Conservation (phyloP, 139 green algal species). For the Pseudopediastrum boryanum region DNA sequence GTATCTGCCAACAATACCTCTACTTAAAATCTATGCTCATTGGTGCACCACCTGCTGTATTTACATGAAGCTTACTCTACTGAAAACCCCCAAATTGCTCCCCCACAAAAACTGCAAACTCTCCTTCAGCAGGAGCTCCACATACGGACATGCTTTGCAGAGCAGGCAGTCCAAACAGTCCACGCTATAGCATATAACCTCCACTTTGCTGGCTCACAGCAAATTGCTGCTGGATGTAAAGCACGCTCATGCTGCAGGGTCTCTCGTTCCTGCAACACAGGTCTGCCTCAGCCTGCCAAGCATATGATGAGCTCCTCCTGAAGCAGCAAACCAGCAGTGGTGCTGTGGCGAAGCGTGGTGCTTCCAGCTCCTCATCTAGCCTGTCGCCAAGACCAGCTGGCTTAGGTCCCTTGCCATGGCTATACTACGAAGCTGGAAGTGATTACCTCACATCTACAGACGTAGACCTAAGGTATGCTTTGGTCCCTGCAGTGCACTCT, state of each 20-base stretch:
- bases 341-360: background rate
- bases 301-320: slow-evolving; percentile 46
- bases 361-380: background rate
- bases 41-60: too few species aligned
- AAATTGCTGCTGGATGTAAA: background rate
- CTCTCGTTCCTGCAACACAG: background rate
- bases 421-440: slow-evolving; percentile 49
- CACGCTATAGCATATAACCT: too few species aligned
- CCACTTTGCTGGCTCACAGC: too few species aligned
- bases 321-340: background rate
- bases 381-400: slow-evolving; percentile 18
- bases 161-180: too few species aligned
- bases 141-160: background rate
- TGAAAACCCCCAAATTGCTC: too few species aligned
- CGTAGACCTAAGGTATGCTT: slow-evolving; percentile 29
- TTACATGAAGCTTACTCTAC: too few species aligned
- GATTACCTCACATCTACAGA: slow-evolving; percentile 43
- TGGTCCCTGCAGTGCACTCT: background rate
- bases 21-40: too few species aligned
- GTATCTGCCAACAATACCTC: too few species aligned
- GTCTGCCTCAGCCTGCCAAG: slow-evolving; percentile 32
- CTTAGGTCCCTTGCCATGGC: slow-evolving; percentile 57
- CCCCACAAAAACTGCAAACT: too few species aligned
- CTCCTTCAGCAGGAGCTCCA: background rate
- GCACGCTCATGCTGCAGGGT: background rate